Percentiles rank a stretch among this genome's conserved stretches.
These are phyloP conservation scores for Mantamonas sphyraenae DNA, from an alignment of 78 protist species.

Conservation along the genomic window DNA sequence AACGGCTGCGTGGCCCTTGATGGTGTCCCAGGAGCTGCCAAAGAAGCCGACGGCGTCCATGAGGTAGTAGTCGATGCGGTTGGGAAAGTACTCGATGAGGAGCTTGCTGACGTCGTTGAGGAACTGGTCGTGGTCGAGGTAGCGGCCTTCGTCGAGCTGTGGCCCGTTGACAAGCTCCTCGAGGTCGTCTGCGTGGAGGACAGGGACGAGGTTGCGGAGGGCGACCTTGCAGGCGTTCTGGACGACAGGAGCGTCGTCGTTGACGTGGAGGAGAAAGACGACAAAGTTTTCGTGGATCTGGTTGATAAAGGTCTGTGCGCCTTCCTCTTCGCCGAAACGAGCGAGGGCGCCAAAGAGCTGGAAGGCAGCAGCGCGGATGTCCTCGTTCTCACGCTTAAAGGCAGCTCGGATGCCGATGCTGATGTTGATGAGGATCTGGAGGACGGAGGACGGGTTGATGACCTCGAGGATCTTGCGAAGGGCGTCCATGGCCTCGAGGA, in stretches of 20 bases:
- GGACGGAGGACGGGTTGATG: slow-evolving; percentile 26
- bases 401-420: slow-evolving; percentile 52
- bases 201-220: background rate
- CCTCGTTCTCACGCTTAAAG: slow-evolving; percentile 37
- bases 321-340: slow-evolving; percentile 42
- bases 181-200: background rate
- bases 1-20: slow-evolving; percentile 34
- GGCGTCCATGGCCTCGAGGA: slow-evolving; percentile 59
- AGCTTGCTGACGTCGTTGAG: background rate
- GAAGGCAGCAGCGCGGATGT: slow-evolving; percentile 55
- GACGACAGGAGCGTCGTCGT: background rate
- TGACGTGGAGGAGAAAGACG: background rate
- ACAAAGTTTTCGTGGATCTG: slow-evolving; percentile 12
- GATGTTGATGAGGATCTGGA: slow-evolving; percentile 54
- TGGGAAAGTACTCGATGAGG: slow-evolving; percentile 31
- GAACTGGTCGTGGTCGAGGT: background rate
- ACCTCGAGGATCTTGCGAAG: slow-evolving; percentile 17
- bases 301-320: slow-evolving; percentile 32
- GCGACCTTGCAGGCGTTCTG: background rate
- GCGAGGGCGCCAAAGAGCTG: slow-evolving; percentile 40
- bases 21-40: slow-evolving; percentile 19
- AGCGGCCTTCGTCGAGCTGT: background rate
- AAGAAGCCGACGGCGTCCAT: slow-evolving; percentile 30
- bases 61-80: slow-evolving; percentile 35
- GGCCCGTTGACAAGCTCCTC: background rate